Percentiles rank a stretch among this genome's conserved stretches.
Conservation (phyloP, 2,329 filamentous ascomycete species). For the Phaeophleospora eucalypticola region DNA sequence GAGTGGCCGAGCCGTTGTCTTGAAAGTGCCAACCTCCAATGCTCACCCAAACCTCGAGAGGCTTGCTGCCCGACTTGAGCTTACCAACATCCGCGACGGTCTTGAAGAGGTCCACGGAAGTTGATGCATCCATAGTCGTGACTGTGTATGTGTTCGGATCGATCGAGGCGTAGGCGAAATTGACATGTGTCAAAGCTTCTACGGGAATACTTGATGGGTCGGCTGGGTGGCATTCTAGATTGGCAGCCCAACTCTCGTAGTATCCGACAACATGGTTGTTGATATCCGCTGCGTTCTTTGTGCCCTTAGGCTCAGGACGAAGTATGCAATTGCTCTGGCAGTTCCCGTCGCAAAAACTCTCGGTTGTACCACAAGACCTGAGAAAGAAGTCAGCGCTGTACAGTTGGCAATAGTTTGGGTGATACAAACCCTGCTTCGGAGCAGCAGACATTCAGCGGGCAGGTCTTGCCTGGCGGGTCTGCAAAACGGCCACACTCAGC, state of each 20-base stretch:
- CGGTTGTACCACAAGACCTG: background rate
- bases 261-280: background rate
- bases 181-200: background rate
- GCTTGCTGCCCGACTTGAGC: constrained; percentile 29
- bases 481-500: constrained; percentile 16
- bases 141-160: constrained; percentile 9
- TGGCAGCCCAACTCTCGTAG: constrained; percentile 1
- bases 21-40: constrained; percentile 43
- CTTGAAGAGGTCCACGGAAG: constrained; percentile 19
- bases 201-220: background rate
- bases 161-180: constrained; percentile 2
- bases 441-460: constrained; percentile 20
- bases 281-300: background rate
- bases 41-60: constrained; percentile 37
- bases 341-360: background rate
- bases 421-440: constrained; percentile 12
- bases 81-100: background rate
- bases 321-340: background rate
- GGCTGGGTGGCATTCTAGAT: background rate
- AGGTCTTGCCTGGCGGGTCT: constrained; percentile 1
- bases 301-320: background rate
- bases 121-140: too few species aligned
- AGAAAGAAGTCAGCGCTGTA: too few species aligned
- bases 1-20: too few species aligned
- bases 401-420: too few species aligned